Conservation (phyloP, 75 land plant species). For the Larix kaempferi region DNA sequence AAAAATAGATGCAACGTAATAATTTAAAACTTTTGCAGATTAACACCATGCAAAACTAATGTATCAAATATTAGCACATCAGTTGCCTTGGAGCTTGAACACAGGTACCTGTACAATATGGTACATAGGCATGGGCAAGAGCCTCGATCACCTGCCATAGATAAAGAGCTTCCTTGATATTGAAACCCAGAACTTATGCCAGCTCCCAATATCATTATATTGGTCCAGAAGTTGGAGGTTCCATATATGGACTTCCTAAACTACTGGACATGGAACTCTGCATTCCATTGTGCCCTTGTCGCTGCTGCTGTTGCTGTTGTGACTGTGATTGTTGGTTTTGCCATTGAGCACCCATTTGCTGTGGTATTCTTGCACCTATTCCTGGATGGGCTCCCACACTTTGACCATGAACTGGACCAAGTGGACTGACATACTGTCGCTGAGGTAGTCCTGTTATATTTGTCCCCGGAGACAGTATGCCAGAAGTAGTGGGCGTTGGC, state of each 20-base stretch:
- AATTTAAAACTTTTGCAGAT: background rate
- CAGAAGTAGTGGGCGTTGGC: conserved; percentile 22
- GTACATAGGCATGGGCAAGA: conserved; percentile 7
- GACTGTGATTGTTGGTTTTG: conserved; percentile 25
- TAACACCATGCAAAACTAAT: background rate
- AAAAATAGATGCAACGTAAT: background rate
- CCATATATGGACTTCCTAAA: conserved; percentile 30
- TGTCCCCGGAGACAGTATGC: conserved; percentile 17
- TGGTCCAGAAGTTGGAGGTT: conserved; percentile 30
- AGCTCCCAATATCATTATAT: conserved; percentile 23
- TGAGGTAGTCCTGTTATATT: conserved; percentile 23
- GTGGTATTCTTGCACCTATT: background rate
- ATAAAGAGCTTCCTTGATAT: conserved; percentile 10
- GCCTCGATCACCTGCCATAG: conserved; percentile 5
- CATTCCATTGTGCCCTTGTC: conserved; percentile 11
- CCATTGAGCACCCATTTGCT: conserved; percentile 29
- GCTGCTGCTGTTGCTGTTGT: conserved; percentile 14
- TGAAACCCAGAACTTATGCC: background rate
- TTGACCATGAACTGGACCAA: conserved; percentile 26
- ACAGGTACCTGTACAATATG: conserved; percentile 11
- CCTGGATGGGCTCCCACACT: conserved; percentile 7
- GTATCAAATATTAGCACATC: background rate
- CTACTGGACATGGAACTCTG: conserved; percentile 4
- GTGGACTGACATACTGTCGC: conserved; percentile 26
- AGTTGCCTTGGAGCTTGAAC: background rate